These are phyloP conservation scores for Zymoseptoria brevis DNA, from an alignment of 2,329 filamentous ascomycete species.

Conservation along the genomic window DNA sequence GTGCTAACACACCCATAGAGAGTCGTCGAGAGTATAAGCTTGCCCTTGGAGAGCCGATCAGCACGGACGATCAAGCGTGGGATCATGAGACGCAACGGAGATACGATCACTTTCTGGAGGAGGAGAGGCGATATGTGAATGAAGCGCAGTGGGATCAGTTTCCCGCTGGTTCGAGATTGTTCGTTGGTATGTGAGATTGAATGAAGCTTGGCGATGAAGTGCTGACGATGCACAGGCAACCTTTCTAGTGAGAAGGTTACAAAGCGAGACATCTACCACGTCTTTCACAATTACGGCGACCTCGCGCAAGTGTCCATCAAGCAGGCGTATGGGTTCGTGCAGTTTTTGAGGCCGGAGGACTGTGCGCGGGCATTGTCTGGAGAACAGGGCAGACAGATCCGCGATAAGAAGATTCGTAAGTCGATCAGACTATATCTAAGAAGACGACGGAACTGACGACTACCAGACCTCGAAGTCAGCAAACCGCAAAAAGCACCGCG, in stretches of 20 bases:
- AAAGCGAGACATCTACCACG: constrained; percentile 86
- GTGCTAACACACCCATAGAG: constrained; percentile 17
- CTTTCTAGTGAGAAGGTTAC: constrained; percentile 87
- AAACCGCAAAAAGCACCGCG: constrained; percentile 59
- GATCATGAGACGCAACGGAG: constrained; percentile 53
- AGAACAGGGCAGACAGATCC: constrained; percentile 72
- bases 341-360: constrained; percentile 71
- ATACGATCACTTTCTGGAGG: constrained; percentile 64
- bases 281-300: constrained; percentile 77
- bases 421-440: constrained; percentile 19
- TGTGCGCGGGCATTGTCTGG: constrained; percentile 66
- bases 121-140: constrained; percentile 66
- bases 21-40: constrained; percentile 23
- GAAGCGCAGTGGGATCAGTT: constrained; percentile 78
- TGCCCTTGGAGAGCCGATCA: constrained; percentile 22
- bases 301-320: constrained; percentile 94
- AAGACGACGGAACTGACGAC: neutral
- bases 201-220: no score
- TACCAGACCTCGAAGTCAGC: constrained; percentile 62
- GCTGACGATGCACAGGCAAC: constrained; percentile 55
- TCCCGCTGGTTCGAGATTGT: constrained; percentile 66
- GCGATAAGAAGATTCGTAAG: constrained; percentile 91
- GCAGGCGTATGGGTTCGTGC: constrained; percentile 92
- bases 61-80: constrained; percentile 45
- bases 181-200: constrained; percentile 56